Percentiles rank a stretch among this genome's conserved stretches.
These are phyloP conservation scores for Arbutus unedo DNA, from an alignment of 148 eudicot species.

Conservation along the genomic window DNA sequence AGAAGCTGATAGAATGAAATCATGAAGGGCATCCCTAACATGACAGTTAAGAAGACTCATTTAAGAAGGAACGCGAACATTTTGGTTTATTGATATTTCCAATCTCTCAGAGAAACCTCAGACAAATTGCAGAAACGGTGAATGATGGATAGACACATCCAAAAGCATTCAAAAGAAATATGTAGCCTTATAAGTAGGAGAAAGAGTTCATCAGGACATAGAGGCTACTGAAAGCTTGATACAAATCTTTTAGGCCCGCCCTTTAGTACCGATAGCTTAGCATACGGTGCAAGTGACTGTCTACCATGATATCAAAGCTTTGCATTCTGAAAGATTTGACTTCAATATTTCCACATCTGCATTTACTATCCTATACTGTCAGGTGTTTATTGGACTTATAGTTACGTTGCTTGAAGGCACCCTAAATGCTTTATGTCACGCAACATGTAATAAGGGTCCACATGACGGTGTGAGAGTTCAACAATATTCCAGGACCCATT, in stretches of 20 bases:
- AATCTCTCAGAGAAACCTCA: background rate
- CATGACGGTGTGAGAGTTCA: background rate
- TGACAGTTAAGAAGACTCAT: background rate
- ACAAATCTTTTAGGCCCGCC: background rate
- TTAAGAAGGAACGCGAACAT: background rate
- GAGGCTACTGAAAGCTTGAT: background rate
- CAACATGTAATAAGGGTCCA: background rate
- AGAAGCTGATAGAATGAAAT: background rate
- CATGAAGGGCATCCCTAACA: background rate
- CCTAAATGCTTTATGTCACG: no score
- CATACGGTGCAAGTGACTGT: background rate
- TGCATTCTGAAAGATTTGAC: background rate
- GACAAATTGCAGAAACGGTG: slow-evolving; percentile 1
- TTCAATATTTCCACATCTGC: background rate
- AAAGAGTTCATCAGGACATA: background rate
- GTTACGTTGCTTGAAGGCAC: background rate
- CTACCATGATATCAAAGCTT: background rate
- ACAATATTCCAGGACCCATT: background rate
- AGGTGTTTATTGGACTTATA: background rate
- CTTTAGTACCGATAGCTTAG: background rate
- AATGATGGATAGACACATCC: background rate
- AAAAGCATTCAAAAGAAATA: background rate
- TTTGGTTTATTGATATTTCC: background rate
- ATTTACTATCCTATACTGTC: background rate
- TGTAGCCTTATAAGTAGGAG: background rate